Evolutionary conservation across 495 filamentous ascomycete species (phyloP).

Genomic region (Daldinia concentrica): DNA sequence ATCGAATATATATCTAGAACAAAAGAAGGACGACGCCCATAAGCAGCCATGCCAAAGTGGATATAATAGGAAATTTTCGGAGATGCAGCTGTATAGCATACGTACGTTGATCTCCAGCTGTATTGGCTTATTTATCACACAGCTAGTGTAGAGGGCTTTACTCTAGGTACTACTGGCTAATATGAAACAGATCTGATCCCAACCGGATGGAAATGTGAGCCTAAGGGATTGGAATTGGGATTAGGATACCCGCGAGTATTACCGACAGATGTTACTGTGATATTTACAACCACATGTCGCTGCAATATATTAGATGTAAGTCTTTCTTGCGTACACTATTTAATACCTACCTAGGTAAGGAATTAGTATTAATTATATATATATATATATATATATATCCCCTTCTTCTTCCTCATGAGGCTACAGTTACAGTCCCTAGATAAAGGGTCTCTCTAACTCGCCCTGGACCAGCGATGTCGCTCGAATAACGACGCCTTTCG

Average conservation of each 20-base stretch:
- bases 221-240: background rate
- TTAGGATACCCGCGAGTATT: background rate
- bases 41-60: slow-evolving; percentile 1
- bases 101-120: background rate
- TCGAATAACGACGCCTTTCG: background rate
- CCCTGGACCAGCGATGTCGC: background rate
- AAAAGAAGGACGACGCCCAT: slow-evolving; percentile 7
- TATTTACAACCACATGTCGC: background rate
- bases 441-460: background rate
- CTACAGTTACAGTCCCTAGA: background rate
- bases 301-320: background rate
- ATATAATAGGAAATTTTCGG: background rate
- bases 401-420: background rate
- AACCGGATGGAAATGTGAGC: background rate
- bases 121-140: no score
- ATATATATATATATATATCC: no score
- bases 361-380: background rate
- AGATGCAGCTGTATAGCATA: background rate
- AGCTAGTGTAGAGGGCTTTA: background rate
- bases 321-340: background rate
- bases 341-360: background rate
- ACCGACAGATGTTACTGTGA: background rate
- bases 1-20: slow-evolving; percentile 5
- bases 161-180: background rate
- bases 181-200: background rate